Conservation (phyloP, 306 rosid genomes). For the Inga leiocalycina region DNA sequence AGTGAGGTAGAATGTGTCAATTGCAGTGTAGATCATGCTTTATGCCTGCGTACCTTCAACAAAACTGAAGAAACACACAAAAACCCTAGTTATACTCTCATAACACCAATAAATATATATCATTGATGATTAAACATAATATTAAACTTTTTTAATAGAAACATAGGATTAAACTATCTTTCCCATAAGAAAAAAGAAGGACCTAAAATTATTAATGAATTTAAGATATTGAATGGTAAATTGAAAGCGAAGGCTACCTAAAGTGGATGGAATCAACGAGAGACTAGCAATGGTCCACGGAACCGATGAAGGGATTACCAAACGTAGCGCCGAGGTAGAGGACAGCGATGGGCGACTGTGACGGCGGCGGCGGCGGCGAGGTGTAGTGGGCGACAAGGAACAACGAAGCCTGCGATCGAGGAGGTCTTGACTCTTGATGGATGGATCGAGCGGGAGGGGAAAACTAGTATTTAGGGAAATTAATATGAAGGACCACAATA, state of each 20-base stretch:
- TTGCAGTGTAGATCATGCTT: slow-evolving; percentile 48
- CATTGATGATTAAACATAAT: neutral
- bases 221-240: neutral
- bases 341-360: neutral
- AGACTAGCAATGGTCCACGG: neutral
- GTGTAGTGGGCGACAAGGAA: neutral
- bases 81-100: neutral
- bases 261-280: neutral
- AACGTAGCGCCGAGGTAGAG: neutral
- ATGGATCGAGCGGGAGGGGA: neutral
- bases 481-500: neutral
- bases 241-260: neutral
- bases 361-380: neutral
- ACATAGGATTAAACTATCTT: neutral
- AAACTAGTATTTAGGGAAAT: neutral
- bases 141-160: neutral
- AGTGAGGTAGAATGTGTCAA: slow-evolving; percentile 68
- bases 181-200: neutral
- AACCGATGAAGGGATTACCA: neutral
- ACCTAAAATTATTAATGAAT: neutral
- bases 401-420: neutral
- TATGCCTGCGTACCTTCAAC: neutral
- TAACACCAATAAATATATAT: neutral
- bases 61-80: slow-evolving; percentile 1
- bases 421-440: neutral